Base-by-base conservation (phyloP, 1,284 basidiomycete species). In the Rhodotorula sp. region DNA sequence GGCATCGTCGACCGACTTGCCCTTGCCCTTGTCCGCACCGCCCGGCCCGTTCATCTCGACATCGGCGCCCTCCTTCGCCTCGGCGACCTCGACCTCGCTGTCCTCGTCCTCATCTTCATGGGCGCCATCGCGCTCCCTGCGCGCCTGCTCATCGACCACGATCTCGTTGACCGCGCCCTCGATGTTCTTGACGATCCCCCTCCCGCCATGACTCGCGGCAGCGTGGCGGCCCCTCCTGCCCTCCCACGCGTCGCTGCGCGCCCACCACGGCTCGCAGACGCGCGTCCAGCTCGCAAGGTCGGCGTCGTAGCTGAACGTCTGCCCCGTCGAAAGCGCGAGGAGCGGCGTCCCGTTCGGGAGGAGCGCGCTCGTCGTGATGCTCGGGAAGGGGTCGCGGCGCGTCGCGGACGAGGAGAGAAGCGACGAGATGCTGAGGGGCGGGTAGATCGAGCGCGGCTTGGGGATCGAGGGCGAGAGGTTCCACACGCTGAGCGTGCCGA, bases 271-370 rank as follows among this genome's bases (percentile, higher is more conserved):
- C 54, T 92, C 89, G 57, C 87, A 88, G 54, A 96, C 82, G 76
- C 88, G 88, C 51, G 87, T 85, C 88, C 91, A 96, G 5, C 86
- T 81, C 29, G 82, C 81, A 3, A 94, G 84, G 5, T 83, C 81
- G 2, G 85, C 67, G 76, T 96, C 91, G 80, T 91, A 96, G 0
- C 91, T 88, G 79, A 90, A 89, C 1, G 89, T 87, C 22, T 87
- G 81, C 15, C 91, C 91, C 36, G 87, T 88, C 0, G 91, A 90
- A 56, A 90, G 87, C 58, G 88, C 85, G 65, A 97, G 81, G 60
- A 95, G 83, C 0, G 92, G 90, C 0, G 86, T 84, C 10, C 94
- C 93, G 78, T 92, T 93, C 0, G 89, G 85, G 39, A 91, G 87
- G 37, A 94, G 85, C 19, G 84, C 81, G 15, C 87, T 88, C 3